Percentiles rank a stretch among this genome's conserved stretches.
These are phyloP conservation scores for Thymus mandschuricus DNA, from an alignment of 257 asterid genomes.

Conservation along the genomic window DNA sequence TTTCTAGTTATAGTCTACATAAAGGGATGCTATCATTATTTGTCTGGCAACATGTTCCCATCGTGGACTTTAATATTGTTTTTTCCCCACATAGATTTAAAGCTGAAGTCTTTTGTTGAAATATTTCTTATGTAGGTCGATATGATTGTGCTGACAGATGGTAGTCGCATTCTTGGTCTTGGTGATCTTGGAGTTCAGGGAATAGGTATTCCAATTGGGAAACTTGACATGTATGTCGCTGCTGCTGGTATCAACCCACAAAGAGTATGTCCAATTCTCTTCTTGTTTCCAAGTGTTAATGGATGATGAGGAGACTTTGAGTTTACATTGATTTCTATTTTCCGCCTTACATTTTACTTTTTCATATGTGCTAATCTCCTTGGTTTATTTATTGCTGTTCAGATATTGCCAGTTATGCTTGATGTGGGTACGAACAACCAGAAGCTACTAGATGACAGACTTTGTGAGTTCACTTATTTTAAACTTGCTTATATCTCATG, in stretches of 20 bases:
- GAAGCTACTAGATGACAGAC: slow-evolving; percentile 87
- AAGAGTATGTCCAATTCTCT: slow-evolving; percentile 59
- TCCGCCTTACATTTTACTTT: not conserved
- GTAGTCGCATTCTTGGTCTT: slow-evolving; percentile 99
- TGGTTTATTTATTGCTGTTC: slow-evolving; percentile 34
- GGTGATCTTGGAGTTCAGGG: slow-evolving; percentile 99
- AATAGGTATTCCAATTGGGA: slow-evolving; percentile 96
- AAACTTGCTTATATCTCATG: slow-evolving; percentile 8
- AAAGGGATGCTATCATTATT: not conserved
- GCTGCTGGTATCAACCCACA: slow-evolving; percentile 99
- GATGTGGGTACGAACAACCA: slow-evolving; percentile 97
- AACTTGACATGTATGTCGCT: slow-evolving; percentile 98
- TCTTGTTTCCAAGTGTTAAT: slow-evolving; percentile 23
- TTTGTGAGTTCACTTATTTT: slow-evolving; percentile 71
- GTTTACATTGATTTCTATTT: not conserved
- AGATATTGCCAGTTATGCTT: slow-evolving; percentile 98
- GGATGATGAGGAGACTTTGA: not conserved
- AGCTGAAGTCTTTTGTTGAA: slow-evolving; percentile 27
- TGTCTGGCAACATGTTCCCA: slow-evolving; percentile 1
- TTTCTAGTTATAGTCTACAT: not conserved
- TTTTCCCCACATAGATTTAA: slow-evolving; percentile 14
- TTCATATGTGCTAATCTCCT: slow-evolving; percentile 15
- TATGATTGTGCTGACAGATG: slow-evolving; percentile 98
- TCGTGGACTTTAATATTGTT: not conserved
- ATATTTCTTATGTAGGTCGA: slow-evolving; percentile 71